Evolutionary conservation across 192 early-diverging fungal species (phyloP).

Genomic region (Backusella macrospora): DNA sequence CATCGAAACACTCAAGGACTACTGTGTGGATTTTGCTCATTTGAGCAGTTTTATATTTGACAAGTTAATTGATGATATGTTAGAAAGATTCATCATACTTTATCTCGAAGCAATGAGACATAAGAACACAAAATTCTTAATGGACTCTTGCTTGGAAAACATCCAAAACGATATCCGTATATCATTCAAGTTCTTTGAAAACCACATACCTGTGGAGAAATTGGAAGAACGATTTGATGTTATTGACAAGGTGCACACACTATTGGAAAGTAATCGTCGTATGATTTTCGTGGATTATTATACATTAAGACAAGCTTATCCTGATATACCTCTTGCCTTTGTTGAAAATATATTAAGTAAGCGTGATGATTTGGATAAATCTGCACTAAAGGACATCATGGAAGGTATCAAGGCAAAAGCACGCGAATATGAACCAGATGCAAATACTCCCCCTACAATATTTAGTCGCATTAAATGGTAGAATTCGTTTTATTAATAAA

Average conservation of each 20-base stretch:
- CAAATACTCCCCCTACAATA: conserved; percentile 53
- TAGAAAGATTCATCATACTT: conserved; percentile 82
- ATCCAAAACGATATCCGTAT: conserved; percentile 75
- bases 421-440: conserved; percentile 57
- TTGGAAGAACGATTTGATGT: conserved; percentile 81
- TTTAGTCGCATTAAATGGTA: conserved; percentile 60
- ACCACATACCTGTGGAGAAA: conserved; percentile 71
- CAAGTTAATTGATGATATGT: conserved; percentile 83
- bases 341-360: conserved; percentile 88
- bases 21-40: conserved; percentile 87
- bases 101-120: conserved; percentile 87
- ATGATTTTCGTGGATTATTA: conserved; percentile 94
- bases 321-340: conserved; percentile 88
- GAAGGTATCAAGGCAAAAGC: conserved; percentile 75
- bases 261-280: conserved; percentile 81
- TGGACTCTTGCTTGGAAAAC: conserved; percentile 65
- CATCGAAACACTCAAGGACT: conserved; percentile 94
- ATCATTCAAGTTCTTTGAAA: conserved; percentile 79
- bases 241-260: conserved; percentile 76
- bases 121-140: conserved; percentile 76
- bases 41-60: conserved; percentile 89
- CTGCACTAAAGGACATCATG: conserved; percentile 84
- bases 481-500: background rate
- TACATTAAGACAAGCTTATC: conserved; percentile 84
- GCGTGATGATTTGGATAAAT: conserved; percentile 91